Conservation (phyloP, 805 yeast genomes). For the Ogataea neopini region DNA sequence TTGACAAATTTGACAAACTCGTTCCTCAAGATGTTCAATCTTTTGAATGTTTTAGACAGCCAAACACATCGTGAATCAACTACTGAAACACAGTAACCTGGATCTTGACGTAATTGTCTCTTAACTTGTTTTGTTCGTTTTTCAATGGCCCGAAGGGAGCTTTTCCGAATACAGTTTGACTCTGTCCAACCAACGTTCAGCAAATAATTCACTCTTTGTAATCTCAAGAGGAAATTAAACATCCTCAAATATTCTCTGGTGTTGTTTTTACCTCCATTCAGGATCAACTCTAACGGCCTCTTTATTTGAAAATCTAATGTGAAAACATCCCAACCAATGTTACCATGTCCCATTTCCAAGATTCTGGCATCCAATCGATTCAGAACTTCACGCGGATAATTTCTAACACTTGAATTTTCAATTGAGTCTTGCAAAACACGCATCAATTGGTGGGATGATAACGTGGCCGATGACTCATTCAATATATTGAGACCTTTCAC, state of each 20-base stretch:
- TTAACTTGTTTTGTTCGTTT: conserved; percentile 17
- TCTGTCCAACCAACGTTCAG: conserved; percentile 51
- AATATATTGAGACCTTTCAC: conserved; percentile 54
- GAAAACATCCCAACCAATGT: conserved; percentile 87
- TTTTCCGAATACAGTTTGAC: conserved; percentile 34
- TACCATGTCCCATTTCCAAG: conserved; percentile 70
- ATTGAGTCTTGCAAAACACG: conserved; percentile 66
- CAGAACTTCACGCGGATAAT: conserved; percentile 40
- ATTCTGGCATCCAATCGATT: conserved; percentile 79
- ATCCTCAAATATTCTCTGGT: conserved; percentile 68
- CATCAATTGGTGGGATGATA: conserved; percentile 68
- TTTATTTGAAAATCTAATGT: conserved; percentile 71
- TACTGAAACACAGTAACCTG: conserved; percentile 12
- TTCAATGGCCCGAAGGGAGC: conserved; percentile 24
- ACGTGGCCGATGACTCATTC: conserved; percentile 58
- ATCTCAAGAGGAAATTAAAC: conserved; percentile 83
- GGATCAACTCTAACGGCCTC: conserved; percentile 53
- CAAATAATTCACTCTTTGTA: conserved; percentile 60
- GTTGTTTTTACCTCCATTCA: conserved; percentile 40
- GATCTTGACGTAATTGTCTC: conserved; percentile 9
- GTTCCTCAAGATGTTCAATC: conserved; percentile 40
- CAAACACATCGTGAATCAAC: conserved; percentile 22
- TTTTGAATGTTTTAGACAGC: conserved; percentile 30
- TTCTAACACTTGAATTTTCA: conserved; percentile 49
- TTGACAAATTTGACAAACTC: conserved; percentile 44